Evolutionary conservation across 148 eudicot species (phyloP).

Genomic region (Rhododendron molle): DNA sequence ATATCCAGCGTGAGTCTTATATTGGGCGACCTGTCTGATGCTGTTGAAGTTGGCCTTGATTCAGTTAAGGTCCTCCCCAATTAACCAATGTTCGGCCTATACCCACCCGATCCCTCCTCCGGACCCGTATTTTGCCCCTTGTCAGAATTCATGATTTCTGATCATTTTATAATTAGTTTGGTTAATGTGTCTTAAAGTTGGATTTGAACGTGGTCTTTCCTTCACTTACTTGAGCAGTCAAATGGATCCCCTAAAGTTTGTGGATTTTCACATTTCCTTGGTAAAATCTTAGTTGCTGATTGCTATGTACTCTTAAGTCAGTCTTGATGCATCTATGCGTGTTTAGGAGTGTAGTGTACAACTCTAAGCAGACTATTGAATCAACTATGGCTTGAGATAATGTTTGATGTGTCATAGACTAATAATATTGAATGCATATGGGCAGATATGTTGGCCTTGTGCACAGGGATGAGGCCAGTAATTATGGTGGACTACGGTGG

Average conservation of each 20-base stretch:
- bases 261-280: neutral
- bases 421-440: conserved; percentile 2
- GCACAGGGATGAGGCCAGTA: conserved; percentile 86
- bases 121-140: neutral
- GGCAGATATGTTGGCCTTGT: conserved; percentile 77
- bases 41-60: neutral
- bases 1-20: neutral
- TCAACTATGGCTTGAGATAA: neutral
- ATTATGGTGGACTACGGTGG: conserved; percentile 99
- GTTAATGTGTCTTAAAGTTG: neutral
- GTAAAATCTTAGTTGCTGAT: neutral
- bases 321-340: neutral
- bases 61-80: neutral
- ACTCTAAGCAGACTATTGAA: neutral
- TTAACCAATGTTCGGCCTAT: neutral
- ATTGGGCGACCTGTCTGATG: neutral
- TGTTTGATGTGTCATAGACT: neutral
- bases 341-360: neutral
- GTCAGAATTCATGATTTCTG: neutral
- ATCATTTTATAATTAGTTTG: neutral
- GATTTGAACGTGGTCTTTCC: neutral
- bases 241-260: neutral
- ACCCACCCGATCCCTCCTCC: too few relatives aligned
- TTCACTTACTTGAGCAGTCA: neutral
- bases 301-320: neutral